Percentiles rank a stretch among this genome's conserved stretches.
These are phyloP conservation scores for Diaporthe sp. DNA, from an alignment of 2,329 filamentous ascomycete species.

Conservation along the genomic window DNA sequence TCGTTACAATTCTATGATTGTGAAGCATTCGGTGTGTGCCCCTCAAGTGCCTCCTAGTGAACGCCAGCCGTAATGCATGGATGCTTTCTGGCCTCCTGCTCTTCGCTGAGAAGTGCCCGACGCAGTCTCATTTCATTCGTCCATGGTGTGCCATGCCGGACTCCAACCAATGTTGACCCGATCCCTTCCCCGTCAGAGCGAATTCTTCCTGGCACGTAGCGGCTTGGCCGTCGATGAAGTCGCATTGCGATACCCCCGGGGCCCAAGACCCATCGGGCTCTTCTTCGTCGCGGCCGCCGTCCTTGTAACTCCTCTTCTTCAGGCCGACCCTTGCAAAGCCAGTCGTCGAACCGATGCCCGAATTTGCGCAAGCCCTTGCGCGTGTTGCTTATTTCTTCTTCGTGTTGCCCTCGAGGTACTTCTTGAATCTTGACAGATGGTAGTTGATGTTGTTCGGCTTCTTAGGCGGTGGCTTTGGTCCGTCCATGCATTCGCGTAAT, in stretches of 20 bases:
- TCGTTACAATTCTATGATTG: conserved; percentile 24
- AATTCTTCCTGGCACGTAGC: neutral
- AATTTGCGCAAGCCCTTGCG: neutral
- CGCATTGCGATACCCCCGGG: neutral
- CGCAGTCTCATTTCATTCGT: neutral
- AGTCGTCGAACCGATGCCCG: neutral
- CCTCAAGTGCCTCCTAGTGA: neutral
- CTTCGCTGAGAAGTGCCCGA: neutral
- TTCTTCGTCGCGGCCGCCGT: neutral
- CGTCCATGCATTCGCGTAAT: conserved; percentile 84
- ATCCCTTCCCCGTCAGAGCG: neutral
- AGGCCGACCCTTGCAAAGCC: neutral
- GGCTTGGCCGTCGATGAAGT: neutral
- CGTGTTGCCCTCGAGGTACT: conserved; percentile 72
- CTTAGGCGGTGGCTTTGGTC: conserved; percentile 66
- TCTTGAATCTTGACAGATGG: conserved; percentile 85
- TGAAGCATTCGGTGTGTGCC: neutral
- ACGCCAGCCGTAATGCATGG: conserved; percentile 25
- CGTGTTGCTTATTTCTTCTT: conserved; percentile 57
- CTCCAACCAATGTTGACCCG: neutral
- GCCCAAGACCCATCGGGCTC: neutral
- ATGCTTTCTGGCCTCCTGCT: neutral
- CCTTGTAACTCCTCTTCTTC: neutral
- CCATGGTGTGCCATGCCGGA: neutral
- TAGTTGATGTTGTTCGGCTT: conserved; percentile 89